Evolutionary conservation across 148 eudicot genomes (phyloP), one percentile per base, ranked within the genome.

Genomic region (Amaranthus palmeri): DNA sequence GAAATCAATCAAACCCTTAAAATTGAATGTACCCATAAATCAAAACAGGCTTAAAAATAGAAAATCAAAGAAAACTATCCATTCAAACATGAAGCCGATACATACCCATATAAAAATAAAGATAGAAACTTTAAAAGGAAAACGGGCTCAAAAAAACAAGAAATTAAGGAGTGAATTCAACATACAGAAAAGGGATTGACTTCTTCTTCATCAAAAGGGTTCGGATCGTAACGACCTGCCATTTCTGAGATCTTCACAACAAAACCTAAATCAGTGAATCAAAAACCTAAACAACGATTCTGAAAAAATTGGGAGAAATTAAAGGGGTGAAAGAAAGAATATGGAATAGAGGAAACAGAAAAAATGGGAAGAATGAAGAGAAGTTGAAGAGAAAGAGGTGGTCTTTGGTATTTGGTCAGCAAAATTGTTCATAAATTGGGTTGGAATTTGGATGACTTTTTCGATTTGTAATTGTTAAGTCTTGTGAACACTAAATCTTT

Each of bases 181-280:
- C 81, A 66, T 79, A 87, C 96, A 81, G 89, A 65, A 52, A 90
- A 90, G 59, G 96, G 96, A 75, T 92, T 92, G 61, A 85, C 96
- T 81, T 92, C 95, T 74, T 81, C 88, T 68, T 88, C 91, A 5
- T 83, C 97, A 54, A 92, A 92, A 40, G 97, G 97, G 76, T 92
- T 92, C 36, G 75, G 87, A 85, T 92, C 92, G 68, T 75, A 86
- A 55, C 93, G 86, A 54, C 91, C 84, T 7, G 97, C 90, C 96
- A 92, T 92, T 66, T 43, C 1, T 42, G 18, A 54, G 61, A 75
- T 74, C 64, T 58, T 59, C 56, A 9, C 7, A 47, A 45, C 6
- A 58, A 58, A 79, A 70, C 43, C 74, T 50, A 65, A 65, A 59
- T 66, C 4, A 3, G 9, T 3, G 36, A 54, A 55, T 60, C 18